Evolutionary conservation across 208 protist species (phyloP).

Genomic region (Pavlovales sp.): DNA sequence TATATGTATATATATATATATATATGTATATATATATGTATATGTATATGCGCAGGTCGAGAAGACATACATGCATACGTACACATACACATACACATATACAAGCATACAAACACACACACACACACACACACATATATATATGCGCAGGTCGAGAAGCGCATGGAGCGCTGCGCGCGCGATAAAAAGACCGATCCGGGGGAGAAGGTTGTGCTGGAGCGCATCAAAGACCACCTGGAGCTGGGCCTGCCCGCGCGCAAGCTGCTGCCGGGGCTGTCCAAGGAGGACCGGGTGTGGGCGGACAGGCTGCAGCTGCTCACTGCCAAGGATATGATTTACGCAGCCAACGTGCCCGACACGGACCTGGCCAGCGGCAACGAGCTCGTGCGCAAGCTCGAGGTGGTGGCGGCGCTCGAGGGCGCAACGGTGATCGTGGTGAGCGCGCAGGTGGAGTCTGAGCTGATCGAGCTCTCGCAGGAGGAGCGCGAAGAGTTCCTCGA

Average conservation of each 20-base stretch:
- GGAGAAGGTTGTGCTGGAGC: neutral
- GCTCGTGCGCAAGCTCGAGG: slow-evolving; percentile 3
- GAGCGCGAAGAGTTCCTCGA: slow-evolving; percentile 49
- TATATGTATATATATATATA: slow-evolving; percentile 15
- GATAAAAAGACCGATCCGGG: neutral
- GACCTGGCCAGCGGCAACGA: slow-evolving; percentile 50
- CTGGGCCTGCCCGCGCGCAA: slow-evolving; percentile 24
- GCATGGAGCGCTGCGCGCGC: neutral
- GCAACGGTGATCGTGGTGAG: slow-evolving; percentile 42
- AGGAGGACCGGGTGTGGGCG: slow-evolving; percentile 15
- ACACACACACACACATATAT: no score
- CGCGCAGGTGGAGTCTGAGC: slow-evolving; percentile 43
- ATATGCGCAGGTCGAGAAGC: slow-evolving; percentile 45
- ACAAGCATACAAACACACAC: no score
- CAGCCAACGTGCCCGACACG: slow-evolving; percentile 50
- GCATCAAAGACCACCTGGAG: neutral
- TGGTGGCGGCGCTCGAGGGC: slow-evolving; percentile 22
- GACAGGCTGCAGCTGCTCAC: slow-evolving; percentile 48
- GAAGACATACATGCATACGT: no score
- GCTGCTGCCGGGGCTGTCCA: neutral
- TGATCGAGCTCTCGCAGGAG: slow-evolving; percentile 36
- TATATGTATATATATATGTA: slow-evolving; percentile 20
- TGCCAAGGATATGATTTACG: slow-evolving; percentile 52
- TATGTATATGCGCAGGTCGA: no score
- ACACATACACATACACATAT: no score